Base-by-base conservation (phyloP, 257 asterid genomes). In the Lavandula angustifolia region DNA sequence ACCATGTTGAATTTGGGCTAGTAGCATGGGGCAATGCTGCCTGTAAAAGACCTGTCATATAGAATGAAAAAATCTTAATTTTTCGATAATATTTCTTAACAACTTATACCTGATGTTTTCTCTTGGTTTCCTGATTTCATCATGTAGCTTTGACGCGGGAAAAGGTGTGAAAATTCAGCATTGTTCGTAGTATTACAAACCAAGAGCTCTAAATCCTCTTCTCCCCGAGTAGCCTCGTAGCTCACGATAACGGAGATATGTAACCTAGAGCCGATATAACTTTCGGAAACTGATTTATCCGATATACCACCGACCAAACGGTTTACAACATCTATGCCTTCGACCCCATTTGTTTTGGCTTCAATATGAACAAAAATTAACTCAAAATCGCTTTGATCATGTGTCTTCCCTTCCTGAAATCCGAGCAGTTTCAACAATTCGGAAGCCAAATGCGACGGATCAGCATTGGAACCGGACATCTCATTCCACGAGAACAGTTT, bases 1-100 rank as follows among this genome's bases (percentile, higher is more conserved):
- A 54, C 85, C 97, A 62, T 73, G 78, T 88, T 94, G 99, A 82
- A 84, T 84, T 70, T 90, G 99, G 51, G 96, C 95, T 76, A 81
- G 69, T 65, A 90, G 79, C 85, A 94, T 84, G 3, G 96, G 99
- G 38, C 86, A 72, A 55, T 77, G 73, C 8, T 60, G 67, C 85
- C 99, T 92, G 83, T 54, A 54, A 77, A 53, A 38, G 12, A 60
- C n/a, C 29, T 13, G 41, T 79, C 42, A 81, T 60, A 64, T 18
- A 49, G 66, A 50, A 60, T 12, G n/a, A n/a, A n/a, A n/a, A n/a
- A n/a, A n/a, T n/a, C n/a, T n/a, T n/a, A n/a, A n/a, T n/a, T n/a
- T n/a, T n/a, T n/a, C n/a, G n/a, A n/a, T n/a, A n/a, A n/a, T n/a
- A n/a, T n/a, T 59, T 52, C 44, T 44, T 11, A 41, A 14, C 27